Conservation (phyloP, 352 stramenopile species). For the Phytophthora quininea region DNA sequence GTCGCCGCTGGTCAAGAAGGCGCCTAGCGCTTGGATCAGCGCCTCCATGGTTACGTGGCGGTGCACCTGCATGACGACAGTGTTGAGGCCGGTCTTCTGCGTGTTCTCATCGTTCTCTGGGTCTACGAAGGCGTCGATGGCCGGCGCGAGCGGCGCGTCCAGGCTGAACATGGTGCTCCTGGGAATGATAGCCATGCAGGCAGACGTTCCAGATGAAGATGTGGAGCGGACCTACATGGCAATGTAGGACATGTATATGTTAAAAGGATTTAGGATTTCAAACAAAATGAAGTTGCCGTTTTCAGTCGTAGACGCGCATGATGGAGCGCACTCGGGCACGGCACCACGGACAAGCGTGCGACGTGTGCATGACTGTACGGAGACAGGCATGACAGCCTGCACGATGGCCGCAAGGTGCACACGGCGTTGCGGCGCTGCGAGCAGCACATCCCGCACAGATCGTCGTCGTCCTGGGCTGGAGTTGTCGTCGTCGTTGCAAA, state of each 20-base stretch:
- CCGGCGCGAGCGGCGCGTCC: conserved; percentile 80
- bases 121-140: conserved; percentile 88
- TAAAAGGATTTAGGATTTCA: neutral
- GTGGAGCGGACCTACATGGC: neutral
- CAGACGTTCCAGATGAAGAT: conserved; percentile 8
- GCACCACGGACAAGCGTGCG: conserved; percentile 52
- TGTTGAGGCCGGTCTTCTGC: conserved; percentile 90
- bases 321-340: conserved; percentile 45
- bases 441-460: conserved; percentile 57
- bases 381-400: conserved; percentile 53
- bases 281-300: neutral
- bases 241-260: neutral
- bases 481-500: neutral
- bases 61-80: conserved; percentile 88
- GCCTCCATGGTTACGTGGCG: conserved; percentile 76
- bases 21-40: conserved; percentile 81
- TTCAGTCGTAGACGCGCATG: conserved; percentile 56
- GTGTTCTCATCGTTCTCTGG: conserved; percentile 81
- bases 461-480: conserved; percentile 5
- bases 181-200: neutral
- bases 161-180: conserved; percentile 74
- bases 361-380: conserved; percentile 38
- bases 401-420: conserved; percentile 57
- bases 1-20: conserved; percentile 71
- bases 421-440: conserved; percentile 48